Evolutionary conservation across 257 asterid species (phyloP), one percentile per base, ranked within the genome.

Genomic region (Fraxinus americana): DNA sequence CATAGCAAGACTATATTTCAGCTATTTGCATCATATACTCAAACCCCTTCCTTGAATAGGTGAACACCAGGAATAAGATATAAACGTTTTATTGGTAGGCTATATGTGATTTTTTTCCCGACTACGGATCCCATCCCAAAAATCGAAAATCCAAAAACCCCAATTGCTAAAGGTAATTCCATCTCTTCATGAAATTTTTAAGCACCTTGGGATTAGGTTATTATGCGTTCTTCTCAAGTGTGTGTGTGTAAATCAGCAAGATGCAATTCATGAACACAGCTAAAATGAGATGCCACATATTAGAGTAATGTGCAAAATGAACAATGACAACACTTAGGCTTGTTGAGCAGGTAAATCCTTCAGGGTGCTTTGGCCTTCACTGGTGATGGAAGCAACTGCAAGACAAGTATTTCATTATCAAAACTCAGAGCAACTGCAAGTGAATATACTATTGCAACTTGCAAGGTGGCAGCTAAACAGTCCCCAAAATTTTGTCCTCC

Each of bases 311-410:
- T 11, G 63, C 57, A 79, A 65, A 66, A 63, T 70, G 66, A 72
- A 71, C 80, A 68, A 19, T 41, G 59, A 43, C 39, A 75, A 63
- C 29, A 74, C 39, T 74, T 52, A 25, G 73, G 48, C 72, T 59
- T 32, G 75, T 45, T 59, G 35, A 79, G 80, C 50, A 10, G 75
- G 70, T n/a, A 39, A 71, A 75, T 12, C 61, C 30, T 80, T 92
- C 93, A 91, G 52, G 92, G 67, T 69, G 92, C 13, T 84, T 92
- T 92, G 66, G 93, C 86, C 88, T 91, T 92, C 50, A 34, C 90
- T 41, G 91, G 80, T 9, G 94, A 81, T 29, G 97, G 97, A 76
- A 92, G 94, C 89, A 92, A 80, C 97, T 91, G 93, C 86, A 83
- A 72, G 72, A 21, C 34, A 61, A n/a, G 45, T 4, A 39, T 39